These are phyloP conservation scores for Santalum album DNA, from an alignment of 164 flowering plant species.

Conservation along the genomic window DNA sequence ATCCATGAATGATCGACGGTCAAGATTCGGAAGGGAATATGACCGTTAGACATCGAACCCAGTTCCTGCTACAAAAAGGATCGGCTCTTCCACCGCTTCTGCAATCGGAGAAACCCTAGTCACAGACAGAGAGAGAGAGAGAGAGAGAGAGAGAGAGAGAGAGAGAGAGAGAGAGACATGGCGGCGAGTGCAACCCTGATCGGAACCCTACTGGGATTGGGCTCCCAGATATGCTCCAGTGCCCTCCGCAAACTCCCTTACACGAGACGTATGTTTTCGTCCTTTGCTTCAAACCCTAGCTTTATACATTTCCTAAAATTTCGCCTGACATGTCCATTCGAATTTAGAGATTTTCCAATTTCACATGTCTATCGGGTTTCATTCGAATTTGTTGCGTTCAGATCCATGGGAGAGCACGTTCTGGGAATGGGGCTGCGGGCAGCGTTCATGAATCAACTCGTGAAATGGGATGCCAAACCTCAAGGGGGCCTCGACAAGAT, in stretches of 20 bases:
- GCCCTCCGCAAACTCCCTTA: conserved; percentile 92
- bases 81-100: too few species aligned
- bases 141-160: neutral
- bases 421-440: conserved; percentile 91
- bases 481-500: conserved; percentile 79
- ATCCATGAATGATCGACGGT: too few species aligned
- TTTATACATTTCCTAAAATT: too few species aligned
- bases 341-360: neutral
- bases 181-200: conserved; percentile 56
- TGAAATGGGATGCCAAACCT: conserved; percentile 86
- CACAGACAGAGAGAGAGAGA: too few species aligned
- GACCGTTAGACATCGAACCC: too few species aligned
- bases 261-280: conserved; percentile 61
- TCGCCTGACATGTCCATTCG: neutral
- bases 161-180: too few species aligned
- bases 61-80: too few species aligned
- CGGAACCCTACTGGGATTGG: conserved; percentile 81
- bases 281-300: conserved; percentile 3
- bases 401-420: conserved; percentile 99
- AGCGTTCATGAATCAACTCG: conserved; percentile 66
- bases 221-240: conserved; percentile 91
- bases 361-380: neutral
- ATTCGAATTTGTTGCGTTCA: conserved; percentile 9
- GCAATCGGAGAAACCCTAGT: too few species aligned
- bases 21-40: too few species aligned